Evolutionary conservation across 345 rosid genomes (phyloP).

Genomic region (Citropsis articulata): DNA sequence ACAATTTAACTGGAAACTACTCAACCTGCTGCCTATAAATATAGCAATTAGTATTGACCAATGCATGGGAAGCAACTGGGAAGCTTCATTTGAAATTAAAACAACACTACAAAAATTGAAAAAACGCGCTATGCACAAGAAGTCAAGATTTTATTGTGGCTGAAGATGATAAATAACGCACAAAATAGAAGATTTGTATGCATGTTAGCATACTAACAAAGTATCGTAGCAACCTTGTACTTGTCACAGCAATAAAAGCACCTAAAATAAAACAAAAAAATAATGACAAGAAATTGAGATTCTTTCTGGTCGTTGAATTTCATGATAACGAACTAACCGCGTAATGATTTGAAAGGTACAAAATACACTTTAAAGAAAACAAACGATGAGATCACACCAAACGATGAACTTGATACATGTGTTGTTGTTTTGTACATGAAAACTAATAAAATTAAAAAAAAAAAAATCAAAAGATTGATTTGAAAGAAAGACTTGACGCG

Average conservation of each 20-base stretch:
- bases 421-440: background rate
- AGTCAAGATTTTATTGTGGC: background rate
- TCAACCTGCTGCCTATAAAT: background rate
- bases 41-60: background rate
- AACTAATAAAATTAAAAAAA: background rate
- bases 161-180: background rate
- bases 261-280: background rate
- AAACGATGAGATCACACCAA: background rate
- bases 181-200: background rate
- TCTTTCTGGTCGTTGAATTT: background rate
- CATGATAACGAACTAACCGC: conserved; percentile 14
- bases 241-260: background rate
- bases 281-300: background rate
- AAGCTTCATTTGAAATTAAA: background rate
- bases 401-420: background rate
- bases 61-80: conserved; percentile 1
- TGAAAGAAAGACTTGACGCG: conserved; percentile 3
- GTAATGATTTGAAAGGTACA: conserved; percentile 6
- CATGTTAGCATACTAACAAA: background rate
- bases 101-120: background rate
- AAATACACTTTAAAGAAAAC: too few relatives aligned
- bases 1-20: background rate
- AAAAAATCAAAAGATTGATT: too few relatives aligned
- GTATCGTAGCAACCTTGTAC: background rate
- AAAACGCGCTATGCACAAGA: conserved; percentile 3